Conservation (phyloP, 768 basidiomycete genomes). For the Trametes cingulata region DNA sequence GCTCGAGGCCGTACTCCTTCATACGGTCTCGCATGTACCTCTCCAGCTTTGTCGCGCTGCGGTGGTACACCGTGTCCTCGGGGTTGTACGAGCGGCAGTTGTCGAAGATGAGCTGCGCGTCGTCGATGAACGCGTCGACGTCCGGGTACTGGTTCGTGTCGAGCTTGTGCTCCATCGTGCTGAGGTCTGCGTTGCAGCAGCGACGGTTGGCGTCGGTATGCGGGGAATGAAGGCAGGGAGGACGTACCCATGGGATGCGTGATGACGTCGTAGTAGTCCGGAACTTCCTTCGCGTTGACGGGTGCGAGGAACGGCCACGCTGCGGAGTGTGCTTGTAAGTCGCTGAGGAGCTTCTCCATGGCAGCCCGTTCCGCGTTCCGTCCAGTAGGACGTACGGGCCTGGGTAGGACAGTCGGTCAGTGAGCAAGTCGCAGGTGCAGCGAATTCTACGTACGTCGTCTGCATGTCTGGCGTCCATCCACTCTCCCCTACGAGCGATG, state of each 20-base stretch:
- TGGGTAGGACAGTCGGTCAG: slow-evolving; percentile 24
- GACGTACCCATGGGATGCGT: slow-evolving; percentile 88
- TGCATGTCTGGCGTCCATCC: slow-evolving; percentile 91
- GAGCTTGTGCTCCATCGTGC: slow-evolving; percentile 88
- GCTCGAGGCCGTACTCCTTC: slow-evolving; percentile 21
- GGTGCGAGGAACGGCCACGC: slow-evolving; percentile 90
- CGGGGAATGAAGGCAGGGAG: not conserved
- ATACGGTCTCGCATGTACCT: slow-evolving; percentile 62
- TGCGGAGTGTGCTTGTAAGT: slow-evolving; percentile 72
- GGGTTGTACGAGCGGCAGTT: slow-evolving; percentile 91
- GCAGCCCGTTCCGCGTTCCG: slow-evolving; percentile 60
- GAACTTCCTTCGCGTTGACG: slow-evolving; percentile 75
- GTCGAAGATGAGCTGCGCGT: slow-evolving; percentile 82
- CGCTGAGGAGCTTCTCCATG: slow-evolving; percentile 78
- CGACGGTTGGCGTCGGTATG: not conserved
- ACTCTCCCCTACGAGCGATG: slow-evolving; percentile 63
- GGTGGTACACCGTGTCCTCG: slow-evolving; percentile 75
- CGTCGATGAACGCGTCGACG: slow-evolving; percentile 73
- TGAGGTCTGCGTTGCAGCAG: slow-evolving; percentile 58
- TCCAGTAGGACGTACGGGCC: slow-evolving; percentile 43
- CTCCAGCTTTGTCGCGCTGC: slow-evolving; percentile 84
- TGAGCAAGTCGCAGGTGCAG: not conserved
- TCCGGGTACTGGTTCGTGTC: slow-evolving; percentile 79
- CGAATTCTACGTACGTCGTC: slow-evolving; percentile 52
- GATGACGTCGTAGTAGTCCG: slow-evolving; percentile 89